Percentiles rank a stretch among this genome's conserved stretches.
phyloP scores from a whole-genome alignment of 768 basidiomycete species.

The Kondoa malvinella region DNA sequence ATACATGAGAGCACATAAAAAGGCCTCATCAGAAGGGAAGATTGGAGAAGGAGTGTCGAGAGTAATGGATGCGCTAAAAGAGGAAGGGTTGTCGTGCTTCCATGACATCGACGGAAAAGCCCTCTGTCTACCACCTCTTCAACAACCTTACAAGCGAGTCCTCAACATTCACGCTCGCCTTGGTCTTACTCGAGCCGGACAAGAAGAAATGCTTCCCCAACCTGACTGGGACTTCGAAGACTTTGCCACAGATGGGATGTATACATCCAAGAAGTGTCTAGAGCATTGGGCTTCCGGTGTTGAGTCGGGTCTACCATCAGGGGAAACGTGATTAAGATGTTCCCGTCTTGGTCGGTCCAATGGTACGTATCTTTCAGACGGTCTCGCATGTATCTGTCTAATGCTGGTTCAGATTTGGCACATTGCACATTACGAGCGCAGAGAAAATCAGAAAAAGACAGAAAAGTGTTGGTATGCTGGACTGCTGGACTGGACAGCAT shows the following conservation, averaged over 20 bases:
- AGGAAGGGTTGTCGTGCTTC: not conserved
- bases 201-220: not conserved
- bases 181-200: not conserved
- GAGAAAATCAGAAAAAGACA: too few relatives aligned
- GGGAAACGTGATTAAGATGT: too few relatives aligned
- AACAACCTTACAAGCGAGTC: not conserved
- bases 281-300: not conserved
- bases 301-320: not conserved
- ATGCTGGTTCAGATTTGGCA: too few relatives aligned
- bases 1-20: not conserved
- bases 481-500: too few relatives aligned
- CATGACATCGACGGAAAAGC: not conserved
- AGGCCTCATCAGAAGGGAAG: not conserved
- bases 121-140: not conserved
- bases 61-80: not conserved
- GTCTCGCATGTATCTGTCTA: too few relatives aligned
- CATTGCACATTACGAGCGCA: too few relatives aligned
- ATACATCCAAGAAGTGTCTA: not conserved
- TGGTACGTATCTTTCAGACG: too few relatives aligned
- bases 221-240: not conserved
- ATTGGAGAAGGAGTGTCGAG: not conserved
- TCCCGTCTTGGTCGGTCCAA: too few relatives aligned
- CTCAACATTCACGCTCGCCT: not conserved
- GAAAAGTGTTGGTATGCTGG: too few relatives aligned
- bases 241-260: not conserved